Evolutionary conservation across 257 asterid species (phyloP), one percentile per base, ranked within the genome.

Genomic region (Buddleja alternifolia): DNA sequence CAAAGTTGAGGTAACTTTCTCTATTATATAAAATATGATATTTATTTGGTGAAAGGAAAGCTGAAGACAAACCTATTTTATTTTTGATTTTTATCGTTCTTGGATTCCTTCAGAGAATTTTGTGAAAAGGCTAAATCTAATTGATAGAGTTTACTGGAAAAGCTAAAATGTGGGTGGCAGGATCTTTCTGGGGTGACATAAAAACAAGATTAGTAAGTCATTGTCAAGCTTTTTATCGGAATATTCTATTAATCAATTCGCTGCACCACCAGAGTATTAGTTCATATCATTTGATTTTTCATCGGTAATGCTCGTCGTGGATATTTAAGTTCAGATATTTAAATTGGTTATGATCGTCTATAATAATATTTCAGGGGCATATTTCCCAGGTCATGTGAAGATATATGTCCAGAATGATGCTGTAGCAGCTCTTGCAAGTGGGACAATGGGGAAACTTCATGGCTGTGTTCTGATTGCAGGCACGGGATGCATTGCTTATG

Each of bases 351-450:
- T 80, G 63, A 71, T 67, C 66, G 25, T 37, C 21, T 48, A 24
- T 66, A 37, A 51, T 55, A 32, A 44, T 57, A 39, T 63, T 73
- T 61, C 86, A 93, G 99, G 87, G 83, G 60, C 60, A 77, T 86
- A 56, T 88, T n/a, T 93, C 73, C 92, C 94, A 12, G 67, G 70
- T 52, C 72, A 83, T 78, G 92, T 90, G 59, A 83, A 81, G 84
- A 73, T 93, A 70, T 78, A 82, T 44, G 93, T 88, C 63, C 89
- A 72, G 66, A 93, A 93, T 87, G 99, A 93, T 82, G 96, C 99
- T 65, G 92, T 93, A 61, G 96, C 95, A 48, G 99, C 99, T 76
- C 96, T 93, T 81, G 96, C 99, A 55, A 93, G 99, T 57, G 99
- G 99, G 76, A 93, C 99, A 17, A 78, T 85, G 94, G 99, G 99